Base-by-base conservation (phyloP, 2,329 filamentous ascomycete genomes). In the Xylaria arbuscula region DNA sequence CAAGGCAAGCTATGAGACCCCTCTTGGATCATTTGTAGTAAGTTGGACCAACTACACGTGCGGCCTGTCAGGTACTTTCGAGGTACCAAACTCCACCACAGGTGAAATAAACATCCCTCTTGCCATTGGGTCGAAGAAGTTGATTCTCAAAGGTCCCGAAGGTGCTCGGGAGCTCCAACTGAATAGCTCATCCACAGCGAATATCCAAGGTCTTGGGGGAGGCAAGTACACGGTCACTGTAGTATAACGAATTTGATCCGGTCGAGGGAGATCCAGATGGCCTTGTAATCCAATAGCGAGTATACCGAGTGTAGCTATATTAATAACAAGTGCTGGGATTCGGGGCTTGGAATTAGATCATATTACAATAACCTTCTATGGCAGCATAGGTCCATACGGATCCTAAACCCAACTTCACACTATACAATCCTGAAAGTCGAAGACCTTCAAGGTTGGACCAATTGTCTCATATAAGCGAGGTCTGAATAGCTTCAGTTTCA, bases 51-150 rank as follows among this genome's bases (percentile, higher is more conserved):
- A 58, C 24, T 19, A 47, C 17, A 47, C 40, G 22, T 34, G 24
- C 22, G 55, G 55, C 3, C 22, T 58, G 13, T 47, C 55, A n/a
- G 55, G 36, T 19, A 58, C 15, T 47, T 47, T 47, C n/a, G 40
- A 32, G 45, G 28, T 28, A 11, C 55, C 55, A 24, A 28, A 47
- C 24, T 47, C 40, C 4, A 58, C 55, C 3, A 32, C n/a, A 11
- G 55, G 55, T 10, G 40, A 28, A 19, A 32, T 58, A 17, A 45
- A 47, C 40, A 58, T 58, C 28, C 55, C 55, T 47, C 22, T 58
- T 1, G 55, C 40, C n/a, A 17, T 34, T 22, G 40, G 55, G 22
- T 58, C 55, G 3, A 32, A 13, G 13, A 47, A 32, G 38, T 47
- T 58, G 55, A n/a, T 47, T 58, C 40, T 58, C 2, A 15, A 58